Evolutionary conservation across 495 filamentous ascomycete species (phyloP).

Genomic region (Geoglossum glabrum): DNA sequence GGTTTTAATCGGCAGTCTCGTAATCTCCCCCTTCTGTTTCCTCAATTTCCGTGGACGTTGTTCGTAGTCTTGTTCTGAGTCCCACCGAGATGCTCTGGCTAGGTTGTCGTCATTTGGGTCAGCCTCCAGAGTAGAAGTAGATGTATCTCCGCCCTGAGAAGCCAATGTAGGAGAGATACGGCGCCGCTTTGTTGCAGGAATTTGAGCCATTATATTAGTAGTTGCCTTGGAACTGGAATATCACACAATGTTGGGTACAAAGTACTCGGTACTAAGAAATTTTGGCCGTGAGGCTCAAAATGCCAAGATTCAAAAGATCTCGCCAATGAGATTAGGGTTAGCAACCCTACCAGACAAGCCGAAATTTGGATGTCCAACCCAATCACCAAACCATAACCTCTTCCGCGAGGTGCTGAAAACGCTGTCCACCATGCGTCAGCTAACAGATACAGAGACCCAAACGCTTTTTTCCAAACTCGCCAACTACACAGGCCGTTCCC

Average conservation of each 20-base stretch:
- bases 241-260: no score
- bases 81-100: slow-evolving; percentile 39
- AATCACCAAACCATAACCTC: no score
- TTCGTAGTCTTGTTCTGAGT: slow-evolving; percentile 86
- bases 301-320: neutral
- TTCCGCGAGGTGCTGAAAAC: neutral
- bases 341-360: neutral
- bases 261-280: no score
- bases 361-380: neutral
- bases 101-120: slow-evolving; percentile 8
- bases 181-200: slow-evolving; percentile 30
- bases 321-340: neutral
- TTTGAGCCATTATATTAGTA: slow-evolving; percentile 27
- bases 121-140: slow-evolving; percentile 14
- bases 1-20: slow-evolving; percentile 68
- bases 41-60: slow-evolving; percentile 49
- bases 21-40: slow-evolving; percentile 50
- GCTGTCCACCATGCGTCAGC: slow-evolving; percentile 37
- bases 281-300: neutral
- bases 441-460: slow-evolving; percentile 53
- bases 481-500: slow-evolving; percentile 56
- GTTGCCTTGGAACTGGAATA: no score
- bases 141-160: slow-evolving; percentile 19
- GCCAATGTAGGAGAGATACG: slow-evolving; percentile 29
- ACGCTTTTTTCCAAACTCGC: slow-evolving; percentile 70